These are phyloP conservation scores for Vicia faba DNA, from an alignment of 306 rosid species.

Conservation along the genomic window DNA sequence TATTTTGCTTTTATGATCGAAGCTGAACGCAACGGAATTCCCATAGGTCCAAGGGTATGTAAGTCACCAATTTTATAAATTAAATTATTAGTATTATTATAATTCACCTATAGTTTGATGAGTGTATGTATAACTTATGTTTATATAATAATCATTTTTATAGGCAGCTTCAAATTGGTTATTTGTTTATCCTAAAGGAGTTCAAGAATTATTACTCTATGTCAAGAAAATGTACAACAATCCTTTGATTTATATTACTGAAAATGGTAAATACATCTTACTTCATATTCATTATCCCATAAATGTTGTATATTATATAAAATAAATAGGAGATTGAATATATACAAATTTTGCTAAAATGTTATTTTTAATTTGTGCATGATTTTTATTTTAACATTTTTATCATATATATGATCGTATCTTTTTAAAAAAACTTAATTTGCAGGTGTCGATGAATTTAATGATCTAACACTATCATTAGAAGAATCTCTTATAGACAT, in stretches of 20 bases:
- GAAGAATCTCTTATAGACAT: conserved; percentile 49
- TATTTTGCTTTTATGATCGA: not conserved
- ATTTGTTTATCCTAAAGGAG: conserved; percentile 55
- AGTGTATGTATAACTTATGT: not conserved
- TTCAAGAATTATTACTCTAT: conserved; percentile 44
- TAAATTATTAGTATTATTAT: not conserved
- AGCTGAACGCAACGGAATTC: conserved; percentile 48
- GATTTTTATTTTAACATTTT: not conserved
- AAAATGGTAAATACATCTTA: conserved; percentile 61
- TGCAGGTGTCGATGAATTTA: conserved; percentile 51
- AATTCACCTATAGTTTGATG: not conserved
- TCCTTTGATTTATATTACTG: conserved; percentile 64
- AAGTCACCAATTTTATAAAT: no score
- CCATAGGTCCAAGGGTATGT: conserved; percentile 55
- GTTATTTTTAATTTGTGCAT: not conserved
- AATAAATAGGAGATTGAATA: not conserved
- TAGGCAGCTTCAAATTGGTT: conserved; percentile 60
- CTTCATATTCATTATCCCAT: not conserved
- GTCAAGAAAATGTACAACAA: conserved; percentile 45
- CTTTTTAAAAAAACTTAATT: not conserved
- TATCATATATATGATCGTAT: not conserved
- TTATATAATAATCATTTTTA: not conserved
- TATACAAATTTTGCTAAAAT: no score
- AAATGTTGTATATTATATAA: not conserved
- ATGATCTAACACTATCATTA: conserved; percentile 46